Base-by-base conservation (phyloP, 2,329 filamentous ascomycete genomes). In the Pseudogymnoascus sp. region DNA sequence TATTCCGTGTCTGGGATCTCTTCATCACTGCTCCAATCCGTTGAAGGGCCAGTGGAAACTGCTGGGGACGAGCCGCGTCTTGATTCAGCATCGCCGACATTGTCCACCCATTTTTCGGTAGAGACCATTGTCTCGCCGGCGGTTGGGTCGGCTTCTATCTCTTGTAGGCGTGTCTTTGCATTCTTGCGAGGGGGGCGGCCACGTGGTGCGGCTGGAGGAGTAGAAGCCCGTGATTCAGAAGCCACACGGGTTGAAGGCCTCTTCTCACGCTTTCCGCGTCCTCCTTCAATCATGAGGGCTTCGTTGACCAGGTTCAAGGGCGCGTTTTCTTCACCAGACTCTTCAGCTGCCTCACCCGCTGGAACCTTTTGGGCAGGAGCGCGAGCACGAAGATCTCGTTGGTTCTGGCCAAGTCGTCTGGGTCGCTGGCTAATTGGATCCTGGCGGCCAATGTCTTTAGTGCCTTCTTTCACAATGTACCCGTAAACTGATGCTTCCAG, bases 391-490 rank as follows among this genome's bases (percentile, higher is more conserved):
- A 54, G 37, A 16, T 63, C 61, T n/a, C 64, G 62, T 36, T 57
- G 51, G 10, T 57, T 57, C 39, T 61, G 36, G 39, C 60, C 60
- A 25, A 43, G 36, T 19, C 39, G 60, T 23, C 62, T 75, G 21
- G 51, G 48, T 39, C 79, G 76, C 68, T 87, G 84, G 8, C 78
- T 79, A 37, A 82, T 75, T 0, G 84, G 83, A 65, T 87, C 83
- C 70, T 88, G 86, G 37, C 78, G 77, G 19, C 84, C 84, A 65
- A 86, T 78, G 73, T 83, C 83, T 65, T 79, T 80, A 2, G 81
- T 79, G 62, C 84, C 81, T 8, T 81, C 78, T 68, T 87, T 84
- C 68, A 86, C 85, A 65, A 85, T 82, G 68, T 87, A 86, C 14
- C 82, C 81, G 69, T 87, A 88, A 1, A 80, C 78, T 66, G 82